These are phyloP conservation scores for Achlya hypogyna DNA, from an alignment of 352 stramenopile genomes.

Conservation along the genomic window DNA sequence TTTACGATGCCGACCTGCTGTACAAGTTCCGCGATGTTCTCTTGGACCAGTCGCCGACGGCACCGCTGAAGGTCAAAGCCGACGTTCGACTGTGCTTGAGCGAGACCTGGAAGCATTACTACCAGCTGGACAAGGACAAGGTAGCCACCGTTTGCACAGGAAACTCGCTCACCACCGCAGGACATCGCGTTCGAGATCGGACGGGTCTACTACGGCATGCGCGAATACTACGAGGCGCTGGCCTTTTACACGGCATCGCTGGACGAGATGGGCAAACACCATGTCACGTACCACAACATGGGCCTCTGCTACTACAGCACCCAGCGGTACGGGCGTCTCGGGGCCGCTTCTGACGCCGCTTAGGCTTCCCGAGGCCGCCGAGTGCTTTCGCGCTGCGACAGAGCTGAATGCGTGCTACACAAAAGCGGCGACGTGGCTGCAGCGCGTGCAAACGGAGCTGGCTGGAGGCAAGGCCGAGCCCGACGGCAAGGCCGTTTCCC, in stretches of 20 bases:
- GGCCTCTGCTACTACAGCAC: slow-evolving; percentile 91
- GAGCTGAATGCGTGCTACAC: slow-evolving; percentile 59
- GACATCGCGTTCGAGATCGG: slow-evolving; percentile 88
- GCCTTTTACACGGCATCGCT: slow-evolving; percentile 82
- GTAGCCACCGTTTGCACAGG: slow-evolving; percentile 1
- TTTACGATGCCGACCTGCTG: slow-evolving; percentile 92
- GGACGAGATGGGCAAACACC: slow-evolving; percentile 87
- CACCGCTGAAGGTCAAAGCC: slow-evolving; percentile 46
- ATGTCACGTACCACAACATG: slow-evolving; percentile 95
- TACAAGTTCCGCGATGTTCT: slow-evolving; percentile 92
- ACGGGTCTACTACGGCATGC: slow-evolving; percentile 87
- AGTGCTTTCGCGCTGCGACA: slow-evolving; percentile 66
- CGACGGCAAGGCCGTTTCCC: neutral
- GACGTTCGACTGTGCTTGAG: slow-evolving; percentile 84
- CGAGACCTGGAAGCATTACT: slow-evolving; percentile 88
- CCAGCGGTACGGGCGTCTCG: slow-evolving; percentile 26
- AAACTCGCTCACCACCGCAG: neutral
- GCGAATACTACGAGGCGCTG: slow-evolving; percentile 87
- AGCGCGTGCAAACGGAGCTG: slow-evolving; percentile 57
- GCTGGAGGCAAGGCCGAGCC: neutral
- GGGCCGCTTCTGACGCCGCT: neutral
- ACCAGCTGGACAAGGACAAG: slow-evolving; percentile 89
- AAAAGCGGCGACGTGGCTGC: slow-evolving; percentile 73
- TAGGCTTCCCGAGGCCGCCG: slow-evolving; percentile 38
- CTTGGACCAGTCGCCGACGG: slow-evolving; percentile 73